Evolutionary conservation across 2,329 filamentous ascomycete genomes (phyloP).

Genomic region (Ampelomyces quisqualis): DNA sequence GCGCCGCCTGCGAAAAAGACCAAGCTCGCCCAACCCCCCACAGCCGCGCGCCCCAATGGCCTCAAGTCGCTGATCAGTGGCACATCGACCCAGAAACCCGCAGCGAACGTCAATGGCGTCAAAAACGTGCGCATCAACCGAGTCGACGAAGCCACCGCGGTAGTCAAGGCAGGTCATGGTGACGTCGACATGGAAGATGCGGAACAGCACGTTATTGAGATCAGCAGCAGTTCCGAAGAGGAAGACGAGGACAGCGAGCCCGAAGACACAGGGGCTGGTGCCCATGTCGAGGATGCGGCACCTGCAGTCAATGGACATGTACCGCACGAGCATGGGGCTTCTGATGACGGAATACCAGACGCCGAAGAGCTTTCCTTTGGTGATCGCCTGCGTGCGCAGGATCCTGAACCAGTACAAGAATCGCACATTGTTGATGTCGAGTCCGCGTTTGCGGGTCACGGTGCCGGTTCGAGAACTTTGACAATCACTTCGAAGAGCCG

Average conservation of each 20-base stretch:
- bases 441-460: conserved; percentile 51
- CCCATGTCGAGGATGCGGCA: conserved; percentile 31
- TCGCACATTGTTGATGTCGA: conserved; percentile 69
- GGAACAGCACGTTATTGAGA: conserved; percentile 47
- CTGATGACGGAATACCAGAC: conserved; percentile 42
- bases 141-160: conserved; percentile 59
- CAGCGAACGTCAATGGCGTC: conserved; percentile 55
- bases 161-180: conserved; percentile 52
- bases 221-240: conserved; percentile 50
- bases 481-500: conserved; percentile 47
- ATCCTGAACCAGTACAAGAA: conserved; percentile 38
- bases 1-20: conserved; percentile 43
- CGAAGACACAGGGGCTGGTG: conserved; percentile 19
- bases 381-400: conserved; percentile 72
- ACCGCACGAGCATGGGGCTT: conserved; percentile 39
- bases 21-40: conserved; percentile 35
- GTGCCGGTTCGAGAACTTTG: conserved; percentile 50
- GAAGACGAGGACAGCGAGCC: conserved; percentile 37
- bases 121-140: conserved; percentile 53
- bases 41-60: conserved; percentile 25
- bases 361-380: conserved; percentile 73
- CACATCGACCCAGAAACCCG: conserved; percentile 41
- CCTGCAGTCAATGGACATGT: conserved; percentile 23
- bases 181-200: conserved; percentile 43
- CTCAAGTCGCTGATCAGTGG: conserved; percentile 39